Evolutionary conservation across 352 stramenopile genomes (phyloP).

Genomic region (Peronospora belbahrii): DNA sequence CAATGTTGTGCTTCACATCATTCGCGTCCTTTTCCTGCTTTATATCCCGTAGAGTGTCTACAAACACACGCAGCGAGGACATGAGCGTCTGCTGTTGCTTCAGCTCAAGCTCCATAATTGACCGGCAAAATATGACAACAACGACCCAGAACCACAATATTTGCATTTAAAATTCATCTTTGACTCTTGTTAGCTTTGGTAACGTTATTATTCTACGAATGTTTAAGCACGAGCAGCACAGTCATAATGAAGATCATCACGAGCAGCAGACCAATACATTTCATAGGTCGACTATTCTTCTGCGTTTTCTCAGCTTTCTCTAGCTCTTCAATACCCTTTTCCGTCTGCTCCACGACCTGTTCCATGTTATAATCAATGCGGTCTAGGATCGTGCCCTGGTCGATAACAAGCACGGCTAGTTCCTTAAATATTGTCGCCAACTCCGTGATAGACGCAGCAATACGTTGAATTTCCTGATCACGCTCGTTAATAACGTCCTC

Average conservation of each 20-base stretch:
- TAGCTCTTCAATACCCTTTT: constrained; percentile 97
- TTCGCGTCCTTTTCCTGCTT: constrained; percentile 22
- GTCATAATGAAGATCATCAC: constrained; percentile 92
- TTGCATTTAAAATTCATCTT: constrained; percentile 14
- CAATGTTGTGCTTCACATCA: constrained; percentile 7
- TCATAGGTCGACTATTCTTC: constrained; percentile 95
- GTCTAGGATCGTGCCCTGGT: constrained; percentile 99
- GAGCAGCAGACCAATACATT: constrained; percentile 89
- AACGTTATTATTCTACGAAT: constrained; percentile 42
- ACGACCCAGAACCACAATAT: constrained; percentile 14
- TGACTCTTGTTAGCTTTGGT: background rate
- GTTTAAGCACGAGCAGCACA: constrained; percentile 87
- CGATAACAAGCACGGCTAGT: constrained; percentile 98
- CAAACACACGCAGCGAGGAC: constrained; percentile 48
- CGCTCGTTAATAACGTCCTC: constrained; percentile 92
- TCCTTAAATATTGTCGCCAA: constrained; percentile 99
- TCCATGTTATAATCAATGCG: constrained; percentile 99
- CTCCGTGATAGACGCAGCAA: constrained; percentile 98
- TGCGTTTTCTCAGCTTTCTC: constrained; percentile 98
- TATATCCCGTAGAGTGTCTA: constrained; percentile 57
- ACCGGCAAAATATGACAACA: constrained; percentile 17
- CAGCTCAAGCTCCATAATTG: constrained; percentile 24
- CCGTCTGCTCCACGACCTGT: constrained; percentile 97
- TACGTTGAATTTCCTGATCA: constrained; percentile 95
- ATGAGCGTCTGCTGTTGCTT: constrained; percentile 47